Percentiles rank a stretch among this genome's conserved stretches.
Evolutionary conservation across 2,329 filamentous ascomycete species (phyloP).

Genomic region (Pestalotiopsis sp.): DNA sequence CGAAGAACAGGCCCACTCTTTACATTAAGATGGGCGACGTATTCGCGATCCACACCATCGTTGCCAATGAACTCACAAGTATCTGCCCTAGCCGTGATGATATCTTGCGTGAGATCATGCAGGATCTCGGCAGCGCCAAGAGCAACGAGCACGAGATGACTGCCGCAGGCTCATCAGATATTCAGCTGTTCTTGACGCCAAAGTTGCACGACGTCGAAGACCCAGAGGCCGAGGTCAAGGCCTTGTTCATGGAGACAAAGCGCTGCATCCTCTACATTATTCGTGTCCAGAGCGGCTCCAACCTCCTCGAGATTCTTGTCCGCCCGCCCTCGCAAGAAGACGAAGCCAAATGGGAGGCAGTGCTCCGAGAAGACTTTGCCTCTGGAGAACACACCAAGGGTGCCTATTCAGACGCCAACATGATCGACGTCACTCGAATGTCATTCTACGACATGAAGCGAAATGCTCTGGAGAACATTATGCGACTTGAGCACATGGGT

Average conservation of each 20-base stretch:
- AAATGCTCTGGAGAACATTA: conserved; percentile 90
- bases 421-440: conserved; percentile 88
- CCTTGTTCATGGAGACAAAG: conserved; percentile 98
- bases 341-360: conserved; percentile 81
- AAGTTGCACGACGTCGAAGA: conserved; percentile 91
- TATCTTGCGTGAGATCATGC: conserved; percentile 85
- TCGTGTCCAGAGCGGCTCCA: conserved; percentile 87
- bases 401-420: conserved; percentile 87
- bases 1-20: conserved; percentile 94
- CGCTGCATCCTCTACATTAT: conserved; percentile 97
- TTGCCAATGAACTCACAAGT: conserved; percentile 75
- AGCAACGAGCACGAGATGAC: conserved; percentile 94
- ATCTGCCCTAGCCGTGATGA: conserved; percentile 86
- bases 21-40: conserved; percentile 99
- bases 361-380: conserved; percentile 82
- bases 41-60: conserved; percentile 90
- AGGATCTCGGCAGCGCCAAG: conserved; percentile 93
- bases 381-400: conserved; percentile 71
- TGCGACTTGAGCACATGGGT: conserved; percentile 83
- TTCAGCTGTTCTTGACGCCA: conserved; percentile 86
- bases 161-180: conserved; percentile 83
- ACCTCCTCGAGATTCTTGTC: conserved; percentile 93
- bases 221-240: conserved; percentile 88
- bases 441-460: conserved; percentile 91
- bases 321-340: conserved; percentile 87